Evolutionary conservation across 495 filamentous ascomycete species (phyloP), one percentile per base, ranked within the genome.

Genomic region (Bacidia rubella): DNA sequence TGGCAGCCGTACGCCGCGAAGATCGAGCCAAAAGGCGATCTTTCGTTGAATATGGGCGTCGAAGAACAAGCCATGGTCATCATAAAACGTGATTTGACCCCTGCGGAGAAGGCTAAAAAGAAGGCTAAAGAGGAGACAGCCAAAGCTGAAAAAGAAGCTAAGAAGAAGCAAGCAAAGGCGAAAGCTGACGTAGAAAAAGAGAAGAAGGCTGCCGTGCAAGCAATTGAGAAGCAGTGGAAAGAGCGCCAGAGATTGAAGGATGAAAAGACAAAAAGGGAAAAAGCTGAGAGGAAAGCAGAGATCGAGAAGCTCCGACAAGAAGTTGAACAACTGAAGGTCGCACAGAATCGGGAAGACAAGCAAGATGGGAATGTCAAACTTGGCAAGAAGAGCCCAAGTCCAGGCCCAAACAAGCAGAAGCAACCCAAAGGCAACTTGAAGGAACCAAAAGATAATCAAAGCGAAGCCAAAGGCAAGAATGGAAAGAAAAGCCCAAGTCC

Each of bases 21-120:
- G 27, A 47, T 47, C 11, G 51, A 53, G 27, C 11, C n/a, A 12
- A 53, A 47, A 32, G 51, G 41, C 12, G 9, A 25, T 1, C 15
- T 46, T 3, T 23, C 43, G 27, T 29, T 53, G n/a, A 35, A 39
- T 24, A 0, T 47, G 15, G 51, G 51, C 9, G 51, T 53, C n/a
- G 51, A 53, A 47, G 41, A 47, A 41, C 51, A 53, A 47, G 51
- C 51, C 7, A 53, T 53, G 41, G 39, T 53, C 1, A 47, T 53
- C 22, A 47, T 47, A 17, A 27, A 53, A 20, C 22, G 51, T 15
- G 19, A 44, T n/a, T 46, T 53, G 41, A 53, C 63, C 17, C 64
- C 64, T 25, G 68, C 69, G 47, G 70, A 67, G 24, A 69, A 73
- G 24, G 66, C 61, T 42, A 66, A 62, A 53, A 71, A 71, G 26